phyloP scores from a whole-genome alignment of 2,329 filamentous ascomycete species.

The Calonectria pseudoturangicola region DNA sequence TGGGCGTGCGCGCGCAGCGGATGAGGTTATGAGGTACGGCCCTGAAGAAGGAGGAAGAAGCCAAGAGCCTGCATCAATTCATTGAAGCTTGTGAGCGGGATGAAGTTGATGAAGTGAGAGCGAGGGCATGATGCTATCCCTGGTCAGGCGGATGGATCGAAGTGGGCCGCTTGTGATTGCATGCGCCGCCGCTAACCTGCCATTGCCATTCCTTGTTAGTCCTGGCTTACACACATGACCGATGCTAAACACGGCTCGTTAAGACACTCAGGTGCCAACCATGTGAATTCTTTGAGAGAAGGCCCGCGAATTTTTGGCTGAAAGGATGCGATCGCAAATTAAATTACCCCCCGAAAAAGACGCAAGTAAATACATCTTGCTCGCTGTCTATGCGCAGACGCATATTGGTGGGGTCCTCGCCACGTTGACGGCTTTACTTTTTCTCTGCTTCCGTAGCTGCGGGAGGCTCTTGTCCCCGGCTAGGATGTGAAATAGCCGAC shows the following conservation, averaged over 20 bases:
- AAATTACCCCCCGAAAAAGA: neutral
- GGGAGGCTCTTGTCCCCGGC: neutral
- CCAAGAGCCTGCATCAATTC: neutral
- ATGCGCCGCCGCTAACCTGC: slow-evolving; percentile 13
- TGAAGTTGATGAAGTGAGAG: neutral
- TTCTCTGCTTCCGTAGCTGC: neutral
- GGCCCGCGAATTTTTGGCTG: no score
- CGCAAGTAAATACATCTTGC: no score
- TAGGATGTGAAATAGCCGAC: neutral
- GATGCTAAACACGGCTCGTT: neutral
- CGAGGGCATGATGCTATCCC: slow-evolving; percentile 9
- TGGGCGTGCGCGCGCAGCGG: neutral
- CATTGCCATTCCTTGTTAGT: neutral
- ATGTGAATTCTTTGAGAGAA: neutral
- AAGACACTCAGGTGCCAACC: neutral
- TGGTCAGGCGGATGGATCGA: slow-evolving; percentile 2
- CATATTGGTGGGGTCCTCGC: slow-evolving; percentile 12
- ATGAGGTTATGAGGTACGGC: neutral
- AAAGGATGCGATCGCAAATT: neutral
- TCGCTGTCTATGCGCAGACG: neutral
- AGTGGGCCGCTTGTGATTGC: slow-evolving; percentile 10
- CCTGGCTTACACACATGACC: slow-evolving; percentile 15
- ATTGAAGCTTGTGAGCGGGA: neutral
- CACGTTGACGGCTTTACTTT: slow-evolving; percentile 13
- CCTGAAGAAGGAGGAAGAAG: neutral